phyloP scores from a whole-genome alignment of 1,284 basidiomycete genomes.

The Inonotus obliquus region DNA sequence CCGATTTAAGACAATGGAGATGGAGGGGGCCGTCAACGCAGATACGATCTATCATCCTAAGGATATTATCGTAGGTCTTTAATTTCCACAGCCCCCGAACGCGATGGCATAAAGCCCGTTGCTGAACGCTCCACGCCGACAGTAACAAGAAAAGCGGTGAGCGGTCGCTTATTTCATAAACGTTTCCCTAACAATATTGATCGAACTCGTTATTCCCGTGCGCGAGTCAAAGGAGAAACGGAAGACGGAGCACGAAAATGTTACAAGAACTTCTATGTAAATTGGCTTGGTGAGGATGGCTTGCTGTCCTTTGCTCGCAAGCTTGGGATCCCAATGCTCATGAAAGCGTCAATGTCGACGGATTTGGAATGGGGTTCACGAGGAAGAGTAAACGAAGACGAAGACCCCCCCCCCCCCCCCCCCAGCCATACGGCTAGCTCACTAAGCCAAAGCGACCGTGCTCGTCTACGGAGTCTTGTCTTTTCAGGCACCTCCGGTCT shows the following conservation, averaged over 20 bases:
- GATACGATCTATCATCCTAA: too few relatives aligned
- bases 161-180: constrained; percentile 23
- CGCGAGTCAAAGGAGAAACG: background rate
- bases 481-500: constrained; percentile 50
- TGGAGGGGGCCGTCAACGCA: too few relatives aligned
- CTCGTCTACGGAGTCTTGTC: constrained; percentile 59
- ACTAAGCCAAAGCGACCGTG: constrained; percentile 62
- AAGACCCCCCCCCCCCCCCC: background rate
- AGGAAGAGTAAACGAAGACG: background rate
- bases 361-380: background rate
- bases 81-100: too few relatives aligned
- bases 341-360: constrained; percentile 43
- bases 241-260: too few relatives aligned
- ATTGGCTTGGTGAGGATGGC: constrained; percentile 70
- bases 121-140: too few relatives aligned
- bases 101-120: too few relatives aligned
- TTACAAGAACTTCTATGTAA: constrained; percentile 50
- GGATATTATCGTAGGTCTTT: too few relatives aligned
- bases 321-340: constrained; percentile 53
- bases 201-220: background rate
- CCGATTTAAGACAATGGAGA: too few relatives aligned
- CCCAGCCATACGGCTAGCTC: constrained; percentile 31
- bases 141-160: constrained; percentile 73
- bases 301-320: constrained; percentile 53
- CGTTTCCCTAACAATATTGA: background rate